A percentile compares a stretch with the other conserved stretches of the same genome.
Conservation (phyloP, 2,329 filamentous ascomycete genomes). For the Aureobasidium sp. region DNA sequence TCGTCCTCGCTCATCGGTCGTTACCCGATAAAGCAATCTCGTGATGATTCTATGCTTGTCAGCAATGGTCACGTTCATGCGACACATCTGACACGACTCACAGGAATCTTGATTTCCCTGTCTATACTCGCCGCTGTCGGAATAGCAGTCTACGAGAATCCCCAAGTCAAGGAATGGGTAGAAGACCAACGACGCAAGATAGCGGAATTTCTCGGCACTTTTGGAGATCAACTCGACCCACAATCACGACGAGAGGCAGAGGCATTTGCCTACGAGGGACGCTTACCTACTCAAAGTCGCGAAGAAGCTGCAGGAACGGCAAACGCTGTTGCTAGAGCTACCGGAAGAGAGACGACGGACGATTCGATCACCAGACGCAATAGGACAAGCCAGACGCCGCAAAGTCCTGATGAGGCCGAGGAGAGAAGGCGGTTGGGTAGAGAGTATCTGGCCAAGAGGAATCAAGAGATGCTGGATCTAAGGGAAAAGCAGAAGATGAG, state of each 20-base stretch:
- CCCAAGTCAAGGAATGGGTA: slow-evolving; percentile 54
- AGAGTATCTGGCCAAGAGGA: slow-evolving; percentile 28
- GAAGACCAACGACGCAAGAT: slow-evolving; percentile 53
- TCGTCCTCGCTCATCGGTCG: not conserved
- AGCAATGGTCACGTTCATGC: not conserved
- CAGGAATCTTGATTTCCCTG: slow-evolving; percentile 55
- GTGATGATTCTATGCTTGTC: not conserved
- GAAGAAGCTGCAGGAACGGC: slow-evolving; percentile 23
- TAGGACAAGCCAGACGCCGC: not conserved
- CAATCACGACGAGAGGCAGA: slow-evolving; percentile 28
- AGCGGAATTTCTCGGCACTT: slow-evolving; percentile 47
- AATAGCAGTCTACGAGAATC: slow-evolving; percentile 55
- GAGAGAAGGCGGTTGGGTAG: slow-evolving; percentile 26
- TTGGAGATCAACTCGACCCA: slow-evolving; percentile 52
- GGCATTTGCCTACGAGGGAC: slow-evolving; percentile 29
- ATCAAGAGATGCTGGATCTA: slow-evolving; percentile 27
- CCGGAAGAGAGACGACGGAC: slow-evolving; percentile 19
- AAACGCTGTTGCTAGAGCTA: slow-evolving; percentile 27
- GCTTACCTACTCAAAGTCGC: slow-evolving; percentile 22
- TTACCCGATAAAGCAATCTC: not conserved
- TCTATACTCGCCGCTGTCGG: slow-evolving; percentile 53
- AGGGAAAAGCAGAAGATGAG: slow-evolving; percentile 20
- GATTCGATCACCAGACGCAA: slow-evolving; percentile 3
- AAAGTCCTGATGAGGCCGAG: slow-evolving; percentile 19
- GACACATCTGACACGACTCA: slow-evolving; percentile 14